Conservation (phyloP, 768 basidiomycete genomes). For the Hirschioporus abietinus region DNA sequence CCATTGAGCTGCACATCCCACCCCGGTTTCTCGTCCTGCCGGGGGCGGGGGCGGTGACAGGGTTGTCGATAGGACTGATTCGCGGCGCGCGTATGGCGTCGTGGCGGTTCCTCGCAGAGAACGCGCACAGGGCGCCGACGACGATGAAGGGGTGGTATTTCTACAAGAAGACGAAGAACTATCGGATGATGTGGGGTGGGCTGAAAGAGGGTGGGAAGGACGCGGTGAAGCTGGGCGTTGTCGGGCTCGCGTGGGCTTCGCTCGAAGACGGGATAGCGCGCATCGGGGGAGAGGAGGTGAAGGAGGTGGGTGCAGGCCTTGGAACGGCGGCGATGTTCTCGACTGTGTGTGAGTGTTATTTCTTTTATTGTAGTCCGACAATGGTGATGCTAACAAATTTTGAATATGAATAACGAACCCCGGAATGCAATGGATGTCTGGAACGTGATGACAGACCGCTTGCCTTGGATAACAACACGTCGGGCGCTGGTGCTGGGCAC, state of each 20-base stretch:
- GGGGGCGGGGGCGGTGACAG: slow-evolving; percentile 51
- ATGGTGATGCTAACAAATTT: slow-evolving; percentile 7
- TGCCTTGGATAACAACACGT: slow-evolving; percentile 44
- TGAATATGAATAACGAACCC: too few species aligned
- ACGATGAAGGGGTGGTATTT: slow-evolving; percentile 93
- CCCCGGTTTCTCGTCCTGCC: slow-evolving; percentile 60
- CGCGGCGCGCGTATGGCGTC: slow-evolving; percentile 68
- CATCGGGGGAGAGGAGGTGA: slow-evolving; percentile 33
- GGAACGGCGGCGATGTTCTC: slow-evolving; percentile 59
- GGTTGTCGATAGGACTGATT: slow-evolving; percentile 65
- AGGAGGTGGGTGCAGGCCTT: slow-evolving; percentile 58
- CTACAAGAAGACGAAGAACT: slow-evolving; percentile 96
- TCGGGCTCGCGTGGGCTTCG: slow-evolving; percentile 44
- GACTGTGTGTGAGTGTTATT: slow-evolving; percentile 40
- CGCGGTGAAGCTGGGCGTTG: slow-evolving; percentile 42
- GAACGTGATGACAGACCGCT: slow-evolving; percentile 56
- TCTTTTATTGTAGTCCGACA: slow-evolving; percentile 6
- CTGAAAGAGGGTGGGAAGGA: slow-evolving; percentile 62
- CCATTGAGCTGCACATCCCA: slow-evolving; percentile 40
- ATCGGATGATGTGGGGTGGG: slow-evolving; percentile 70
- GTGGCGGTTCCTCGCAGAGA: slow-evolving; percentile 85
- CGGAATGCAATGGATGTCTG: slow-evolving; percentile 1
- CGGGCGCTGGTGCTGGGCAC: slow-evolving; percentile 50
- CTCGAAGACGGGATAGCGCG: slow-evolving; percentile 40
- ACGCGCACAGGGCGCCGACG: slow-evolving; percentile 79